Evolutionary conservation across 495 filamentous ascomycete genomes (phyloP), one percentile per base, ranked within the genome.

Genomic region (Penicillium cosmopolitanum): DNA sequence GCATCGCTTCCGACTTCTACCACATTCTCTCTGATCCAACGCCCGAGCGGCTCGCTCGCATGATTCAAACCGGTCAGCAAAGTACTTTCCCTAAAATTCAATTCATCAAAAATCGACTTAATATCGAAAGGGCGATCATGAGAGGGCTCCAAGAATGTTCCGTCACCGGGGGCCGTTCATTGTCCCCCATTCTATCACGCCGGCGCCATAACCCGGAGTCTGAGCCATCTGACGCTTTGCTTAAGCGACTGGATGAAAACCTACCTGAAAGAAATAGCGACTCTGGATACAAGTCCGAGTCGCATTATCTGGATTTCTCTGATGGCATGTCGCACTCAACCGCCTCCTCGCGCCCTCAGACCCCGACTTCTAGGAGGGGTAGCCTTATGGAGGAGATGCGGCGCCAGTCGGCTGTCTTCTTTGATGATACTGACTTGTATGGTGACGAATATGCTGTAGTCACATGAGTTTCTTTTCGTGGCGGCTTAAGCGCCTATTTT

Each of bases 11-110:
- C 10, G 95, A 98, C 71, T 96, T 97, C 74, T 87, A 80, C 67
- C 83, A 90, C 64, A 96, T 98, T 67, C 79, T 98, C 10, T 86
- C 85, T 7, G 95, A 98, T 66, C 95, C 95, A 0, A 85, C 79
- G 42, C 73, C 85, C 10, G 80, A 89, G 36, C 80, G 91, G 10
- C 80, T 98, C 18, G 91, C 86, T 7, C 81, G 88, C 31, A 98
- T 98, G 95, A 82, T 98, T 10, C 87, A 90, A 50, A 85, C 89
- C 23, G 96, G 95, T 8, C 89, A 96, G 73, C 88, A 91, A 72
- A 88, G 86, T 62, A 84, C 90, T 0, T 98, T 93, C 60, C 89
- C 95, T 5, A 96, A 96, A 71, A 78, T 98, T 33, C 87, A 93
- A 63, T 98, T 98, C 69, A 85, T 98, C 52, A 82, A 80, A 51